These are phyloP conservation scores for Didymella keratinophila DNA, from an alignment of 2,329 filamentous ascomycete species.

Conservation along the genomic window DNA sequence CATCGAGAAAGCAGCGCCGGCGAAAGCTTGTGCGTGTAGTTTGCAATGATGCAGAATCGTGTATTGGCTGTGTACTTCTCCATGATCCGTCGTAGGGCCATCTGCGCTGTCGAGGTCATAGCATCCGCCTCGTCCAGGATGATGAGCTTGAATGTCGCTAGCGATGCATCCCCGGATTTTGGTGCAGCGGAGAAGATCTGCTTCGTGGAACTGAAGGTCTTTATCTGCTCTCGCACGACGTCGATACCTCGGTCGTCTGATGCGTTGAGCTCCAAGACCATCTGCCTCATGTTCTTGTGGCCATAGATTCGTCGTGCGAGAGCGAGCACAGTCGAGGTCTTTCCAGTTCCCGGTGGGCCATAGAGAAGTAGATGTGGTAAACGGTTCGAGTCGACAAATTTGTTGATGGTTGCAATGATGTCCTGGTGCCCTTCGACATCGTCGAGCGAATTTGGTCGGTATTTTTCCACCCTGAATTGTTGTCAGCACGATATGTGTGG, in stretches of 20 bases:
- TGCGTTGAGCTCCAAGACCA: slow-evolving; percentile 97
- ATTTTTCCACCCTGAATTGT: slow-evolving; percentile 85
- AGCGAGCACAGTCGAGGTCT: slow-evolving; percentile 95
- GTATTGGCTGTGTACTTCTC: slow-evolving; percentile 99
- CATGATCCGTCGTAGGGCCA: slow-evolving; percentile 97
- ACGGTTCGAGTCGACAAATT: slow-evolving; percentile 92
- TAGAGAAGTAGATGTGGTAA: slow-evolving; percentile 96
- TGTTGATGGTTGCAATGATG: slow-evolving; percentile 96
- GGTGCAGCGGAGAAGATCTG: slow-evolving; percentile 85
- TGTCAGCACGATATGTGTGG: slow-evolving; percentile 6
- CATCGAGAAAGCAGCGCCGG: slow-evolving; percentile 91
- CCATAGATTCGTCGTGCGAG: slow-evolving; percentile 95
- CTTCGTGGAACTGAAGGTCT: slow-evolving; percentile 97
- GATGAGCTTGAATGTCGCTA: slow-evolving; percentile 91
- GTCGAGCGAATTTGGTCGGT: slow-evolving; percentile 83
- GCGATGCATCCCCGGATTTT: slow-evolving; percentile 56
- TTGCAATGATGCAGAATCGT: slow-evolving; percentile 97
- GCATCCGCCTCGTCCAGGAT: slow-evolving; percentile 98
- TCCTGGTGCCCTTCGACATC: slow-evolving; percentile 98
- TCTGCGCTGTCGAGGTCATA: slow-evolving; percentile 98
- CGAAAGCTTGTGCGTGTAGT: slow-evolving; percentile 97
- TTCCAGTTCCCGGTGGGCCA: slow-evolving; percentile 94
- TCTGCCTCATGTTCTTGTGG: slow-evolving; percentile 89
- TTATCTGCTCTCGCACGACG: slow-evolving; percentile 95
- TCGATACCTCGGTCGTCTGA: slow-evolving; percentile 98